Evolutionary conservation across 1,139 yeast species (phyloP), one percentile per base, ranked within the genome.

Genomic region (Debaryomycetaceae sp.): DNA sequence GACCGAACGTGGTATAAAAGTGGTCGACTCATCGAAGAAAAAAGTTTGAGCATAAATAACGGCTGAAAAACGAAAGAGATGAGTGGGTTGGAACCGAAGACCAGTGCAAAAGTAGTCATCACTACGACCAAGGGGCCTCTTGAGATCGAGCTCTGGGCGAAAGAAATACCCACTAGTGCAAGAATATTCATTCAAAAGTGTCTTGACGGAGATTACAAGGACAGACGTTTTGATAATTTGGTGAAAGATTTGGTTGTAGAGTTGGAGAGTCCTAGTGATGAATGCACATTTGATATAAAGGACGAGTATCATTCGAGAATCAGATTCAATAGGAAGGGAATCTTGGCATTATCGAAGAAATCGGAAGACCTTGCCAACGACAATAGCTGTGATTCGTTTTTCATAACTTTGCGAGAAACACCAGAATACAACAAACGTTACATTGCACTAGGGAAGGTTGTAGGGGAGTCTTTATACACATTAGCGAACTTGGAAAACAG

Each of bases 41-140:
- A n/a, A n/a, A n/a, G n/a, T n/a, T n/a, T n/a, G n/a, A n/a, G n/a
- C n/a, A n/a, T n/a, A n/a, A n/a, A n/a, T n/a, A 28, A 28, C 6
- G 8, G 8, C n/a, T n/a, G 11, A 14, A 31, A 5, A 13, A 9
- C 5, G 24, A 16, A 7, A 26, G 16, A 14, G 24, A 73, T 31
- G 96, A 87, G 31, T 85, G 81, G 70, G 79, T 81, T 57, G 42
- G 87, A 81, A 50, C 87, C 87, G 2, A 64, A 70, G 24, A 77
- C 89, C 0, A 71, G 81, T 3, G 89, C 87, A 1, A 75, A 74
- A 46, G 83, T 82, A 16, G 55, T 68, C 11, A 49, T 86, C 3
- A 47, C 57, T 9, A 84, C 94, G 1, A 63, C 78, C 9, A 81
- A 79, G 42, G 95, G 95, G 0, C 58, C 65, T 1, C 60, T 87